A percentile compares a stretch with the other conserved stretches of the same genome.
These are phyloP conservation scores for Euphorbia lathyris DNA, from an alignment of 345 rosid genomes.

Conservation along the genomic window DNA sequence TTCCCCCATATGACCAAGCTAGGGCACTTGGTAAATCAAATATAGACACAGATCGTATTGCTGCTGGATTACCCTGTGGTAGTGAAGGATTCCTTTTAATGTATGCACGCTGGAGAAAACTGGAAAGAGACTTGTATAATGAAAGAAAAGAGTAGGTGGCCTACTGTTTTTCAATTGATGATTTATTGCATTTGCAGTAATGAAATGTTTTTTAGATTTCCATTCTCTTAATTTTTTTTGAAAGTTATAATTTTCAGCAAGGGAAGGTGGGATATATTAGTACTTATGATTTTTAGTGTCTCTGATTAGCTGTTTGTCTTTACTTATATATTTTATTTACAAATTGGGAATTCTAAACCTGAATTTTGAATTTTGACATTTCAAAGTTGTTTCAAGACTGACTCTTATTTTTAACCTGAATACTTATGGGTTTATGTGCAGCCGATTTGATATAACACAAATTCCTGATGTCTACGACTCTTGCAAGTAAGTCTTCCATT, in stretches of 20 bases:
- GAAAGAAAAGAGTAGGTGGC: constrained; percentile 86
- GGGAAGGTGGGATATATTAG: background rate
- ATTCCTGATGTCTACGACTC: constrained; percentile 99
- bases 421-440: constrained; percentile 40
- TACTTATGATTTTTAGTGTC: background rate
- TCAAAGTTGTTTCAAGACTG: background rate
- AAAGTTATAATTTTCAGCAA: too few species aligned
- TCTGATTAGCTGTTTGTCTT: background rate
- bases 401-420: constrained; percentile 12
- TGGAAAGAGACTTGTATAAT: constrained; percentile 92
- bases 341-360: background rate
- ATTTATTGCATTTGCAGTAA: constrained; percentile 1
- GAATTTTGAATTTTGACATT: background rate
- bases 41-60: constrained; percentile 93
- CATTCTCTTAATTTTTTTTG: background rate
- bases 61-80: constrained; percentile 99
- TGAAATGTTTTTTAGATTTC: background rate
- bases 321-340: background rate
- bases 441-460: constrained; percentile 94
- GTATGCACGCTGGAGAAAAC: constrained; percentile 99
- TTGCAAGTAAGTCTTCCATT: constrained; percentile 78
- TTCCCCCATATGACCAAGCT: constrained; percentile 96
- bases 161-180: constrained; percentile 15
- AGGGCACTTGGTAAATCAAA: constrained; percentile 97
- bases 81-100: constrained; percentile 97